Evolutionary conservation across 139 green algal genomes (phyloP), one percentile per base, ranked within the genome.

Genomic region (Volvox reticuliferus): DNA sequence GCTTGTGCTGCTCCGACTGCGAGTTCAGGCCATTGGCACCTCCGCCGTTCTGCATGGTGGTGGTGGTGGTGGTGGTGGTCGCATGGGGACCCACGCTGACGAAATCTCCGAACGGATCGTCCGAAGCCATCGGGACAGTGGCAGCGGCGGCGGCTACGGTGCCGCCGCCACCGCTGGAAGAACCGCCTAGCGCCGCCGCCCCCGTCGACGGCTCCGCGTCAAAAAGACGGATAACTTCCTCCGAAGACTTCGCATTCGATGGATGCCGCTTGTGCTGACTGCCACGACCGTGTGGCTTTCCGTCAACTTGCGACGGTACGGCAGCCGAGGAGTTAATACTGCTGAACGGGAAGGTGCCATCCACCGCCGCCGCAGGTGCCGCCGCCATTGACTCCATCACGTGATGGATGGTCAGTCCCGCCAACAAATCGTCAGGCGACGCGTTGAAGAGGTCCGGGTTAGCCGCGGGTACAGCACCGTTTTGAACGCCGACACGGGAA

Each of bases 81-180:
- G 65, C 65, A 73, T 73, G 65, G 21, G 65, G 21, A 28, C 65
- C 67, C 35, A 16, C 22, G 68, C 83, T 35, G 35, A 67, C 65
- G 37, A 91, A 91, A 77, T 91, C 87, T 3, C 87, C 87, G 33
- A 91, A 91, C 24, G 87, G 76, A 79, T 91, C 87, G 16, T 79
- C 61, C 16, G 5, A n/a, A 1, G 44, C 5, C 5, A 9, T 55
- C 44, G 44, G 5, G 44, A 55, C 44, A 9, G 44, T 55, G 44
- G 44, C 44, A 9, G 44, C 44, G 44, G 9, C 44, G 44, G 65
- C 82, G 16, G 12, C 33, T 21, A 32, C 65, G 13, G n/a, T 67
- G 21, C 2, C 71, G 16, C 65, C 65, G 3, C 65, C 65, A 12
- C 65, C 75, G 32, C 75, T 81, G 30, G 26, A 35, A 18, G 16